Evolutionary conservation across 2,329 filamentous ascomycete genomes (phyloP).

Genomic region (Hymenoscyphus fraxineus): DNA sequence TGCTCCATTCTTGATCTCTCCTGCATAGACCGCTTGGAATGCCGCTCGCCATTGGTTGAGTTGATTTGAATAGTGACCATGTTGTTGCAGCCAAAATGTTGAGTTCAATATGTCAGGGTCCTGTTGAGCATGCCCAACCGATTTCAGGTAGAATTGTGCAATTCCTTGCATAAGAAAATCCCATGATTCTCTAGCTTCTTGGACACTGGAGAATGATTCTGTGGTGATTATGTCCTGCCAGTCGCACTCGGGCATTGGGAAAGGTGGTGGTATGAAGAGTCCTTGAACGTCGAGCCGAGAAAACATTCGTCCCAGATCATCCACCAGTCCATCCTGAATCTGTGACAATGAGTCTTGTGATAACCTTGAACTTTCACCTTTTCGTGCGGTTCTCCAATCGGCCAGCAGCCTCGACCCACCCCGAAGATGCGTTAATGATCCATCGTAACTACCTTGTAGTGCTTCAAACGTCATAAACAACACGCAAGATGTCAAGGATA

Average conservation of each 20-base stretch:
- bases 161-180: conserved; percentile 35
- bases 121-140: conserved; percentile 27
- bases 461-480: conserved; percentile 35
- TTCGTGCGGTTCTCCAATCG: conserved; percentile 33
- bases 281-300: conserved; percentile 33
- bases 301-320: conserved; percentile 34
- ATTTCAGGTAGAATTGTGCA: conserved; percentile 33
- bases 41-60: conserved; percentile 31
- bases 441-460: conserved; percentile 33
- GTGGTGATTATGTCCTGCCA: conserved; percentile 30
- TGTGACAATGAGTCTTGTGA: conserved; percentile 34
- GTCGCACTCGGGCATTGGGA: conserved; percentile 32
- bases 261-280: conserved; percentile 32
- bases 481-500: conserved; percentile 32
- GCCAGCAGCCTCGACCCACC: conserved; percentile 32
- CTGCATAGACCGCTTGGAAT: conserved; percentile 29
- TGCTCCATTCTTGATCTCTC: conserved; percentile 26
- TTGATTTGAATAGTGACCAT: conserved; percentile 31
- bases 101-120: conserved; percentile 28
- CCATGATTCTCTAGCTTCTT: conserved; percentile 31
- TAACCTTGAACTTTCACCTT: conserved; percentile 29
- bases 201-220: conserved; percentile 29
- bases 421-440: conserved; percentile 31
- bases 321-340: conserved; percentile 33
- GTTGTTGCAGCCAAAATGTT: conserved; percentile 28